Evolutionary conservation across 2,329 filamentous ascomycete genomes (phyloP).

Genomic region (Pseudohalonectria lignicola): DNA sequence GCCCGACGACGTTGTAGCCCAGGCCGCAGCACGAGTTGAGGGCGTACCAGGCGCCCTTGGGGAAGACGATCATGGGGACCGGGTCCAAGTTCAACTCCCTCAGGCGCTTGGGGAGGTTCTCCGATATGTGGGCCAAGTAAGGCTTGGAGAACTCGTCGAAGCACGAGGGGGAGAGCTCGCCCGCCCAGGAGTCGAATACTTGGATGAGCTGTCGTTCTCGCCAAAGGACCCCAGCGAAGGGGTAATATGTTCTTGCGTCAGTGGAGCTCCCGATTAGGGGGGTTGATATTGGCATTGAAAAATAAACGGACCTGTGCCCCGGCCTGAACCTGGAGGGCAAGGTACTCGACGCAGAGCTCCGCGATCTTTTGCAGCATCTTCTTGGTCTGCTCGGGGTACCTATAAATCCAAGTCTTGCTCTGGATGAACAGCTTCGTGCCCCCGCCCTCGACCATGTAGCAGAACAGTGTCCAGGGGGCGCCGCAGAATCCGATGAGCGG

Average conservation of each 20-base stretch:
- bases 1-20: constrained; percentile 85
- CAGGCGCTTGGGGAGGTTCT: constrained; percentile 65
- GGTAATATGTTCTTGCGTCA: no score
- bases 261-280: no score
- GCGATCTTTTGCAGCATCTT: constrained; percentile 81
- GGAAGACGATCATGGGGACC: constrained; percentile 96
- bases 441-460: constrained; percentile 98
- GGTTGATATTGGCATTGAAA: neutral
- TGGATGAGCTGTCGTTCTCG: constrained; percentile 64
- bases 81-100: constrained; percentile 62
- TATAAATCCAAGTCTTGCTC: constrained; percentile 95
- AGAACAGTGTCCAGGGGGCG: constrained; percentile 91
- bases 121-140: constrained; percentile 74
- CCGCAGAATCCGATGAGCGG: constrained; percentile 95
- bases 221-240: no score
- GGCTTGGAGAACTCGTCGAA: constrained; percentile 83
- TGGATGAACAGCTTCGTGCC: constrained; percentile 92
- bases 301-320: constrained; percentile 62
- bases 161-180: constrained; percentile 73
- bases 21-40: constrained; percentile 78
- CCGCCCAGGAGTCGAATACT: constrained; percentile 98
- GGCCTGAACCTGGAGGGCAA: constrained; percentile 84
- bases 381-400: constrained; percentile 70
- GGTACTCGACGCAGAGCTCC: constrained; percentile 87
- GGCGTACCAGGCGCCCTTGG: constrained; percentile 95